A percentile compares a stretch with the other conserved stretches of the same genome.
Conservation (phyloP, 2,329 filamentous ascomycete species). For the Phymatotrichopsis omnivora region DNA sequence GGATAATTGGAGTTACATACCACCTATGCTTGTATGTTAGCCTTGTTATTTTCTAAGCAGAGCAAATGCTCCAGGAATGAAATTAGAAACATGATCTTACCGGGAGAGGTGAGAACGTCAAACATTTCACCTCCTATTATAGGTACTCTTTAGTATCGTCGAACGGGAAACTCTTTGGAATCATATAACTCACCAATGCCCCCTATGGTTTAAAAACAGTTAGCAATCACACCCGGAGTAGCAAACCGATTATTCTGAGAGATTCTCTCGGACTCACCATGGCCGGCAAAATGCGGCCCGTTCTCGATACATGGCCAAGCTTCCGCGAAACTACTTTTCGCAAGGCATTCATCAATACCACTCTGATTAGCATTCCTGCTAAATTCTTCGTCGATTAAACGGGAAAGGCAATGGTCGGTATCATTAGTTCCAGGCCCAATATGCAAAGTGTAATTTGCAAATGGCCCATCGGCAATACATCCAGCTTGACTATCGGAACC, state of each 20-base stretch:
- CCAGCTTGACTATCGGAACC: not conserved
- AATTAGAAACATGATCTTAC: too few relatives aligned
- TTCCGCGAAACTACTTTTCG: slow-evolving; percentile 9
- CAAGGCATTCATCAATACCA: slow-evolving; percentile 16
- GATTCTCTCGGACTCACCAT: slow-evolving; percentile 20
- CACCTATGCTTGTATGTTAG: too few relatives aligned
- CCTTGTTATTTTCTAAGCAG: too few relatives aligned
- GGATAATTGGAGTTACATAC: too few relatives aligned
- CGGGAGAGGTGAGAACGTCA: slow-evolving; percentile 22
- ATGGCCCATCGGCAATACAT: slow-evolving; percentile 21
- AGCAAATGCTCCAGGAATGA: too few relatives aligned
- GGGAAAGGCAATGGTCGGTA: slow-evolving; percentile 21
- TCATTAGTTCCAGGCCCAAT: slow-evolving; percentile 22
- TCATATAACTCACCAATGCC: too few relatives aligned
- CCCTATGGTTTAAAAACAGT: too few relatives aligned
- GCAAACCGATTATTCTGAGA: not conserved
- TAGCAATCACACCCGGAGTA: too few relatives aligned
- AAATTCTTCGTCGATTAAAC: slow-evolving; percentile 13
- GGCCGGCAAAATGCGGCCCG: slow-evolving; percentile 31
- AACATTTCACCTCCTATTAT: slow-evolving; percentile 4
- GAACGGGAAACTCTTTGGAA: too few relatives aligned
- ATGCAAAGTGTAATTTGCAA: slow-evolving; percentile 11
- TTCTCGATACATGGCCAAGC: slow-evolving; percentile 32
- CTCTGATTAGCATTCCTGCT: slow-evolving; percentile 4
- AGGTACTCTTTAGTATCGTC: too few relatives aligned